These are phyloP conservation scores for Aspergillus sp. DNA, from an alignment of 2,329 filamentous ascomycete species.

Conservation along the genomic window DNA sequence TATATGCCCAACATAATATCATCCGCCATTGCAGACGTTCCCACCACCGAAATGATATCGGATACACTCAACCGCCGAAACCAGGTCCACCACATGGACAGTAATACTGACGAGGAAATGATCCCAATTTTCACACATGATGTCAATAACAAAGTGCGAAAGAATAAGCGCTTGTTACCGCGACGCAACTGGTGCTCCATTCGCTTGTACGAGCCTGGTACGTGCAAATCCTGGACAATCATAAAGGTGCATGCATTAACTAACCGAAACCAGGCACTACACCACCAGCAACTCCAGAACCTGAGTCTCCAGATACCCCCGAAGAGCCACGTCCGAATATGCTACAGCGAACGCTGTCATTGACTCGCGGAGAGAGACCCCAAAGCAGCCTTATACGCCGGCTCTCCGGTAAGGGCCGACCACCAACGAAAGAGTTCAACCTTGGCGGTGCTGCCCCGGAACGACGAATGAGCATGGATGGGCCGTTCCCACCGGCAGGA, in stretches of 20 bases:
- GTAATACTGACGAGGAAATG: constrained; percentile 88
- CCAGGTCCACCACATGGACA: constrained; percentile 65
- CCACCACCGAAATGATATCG: constrained; percentile 81
- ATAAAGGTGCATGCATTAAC: neutral
- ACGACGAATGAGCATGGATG: constrained; percentile 39
- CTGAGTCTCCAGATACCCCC: constrained; percentile 39
- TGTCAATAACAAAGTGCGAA: constrained; percentile 83
- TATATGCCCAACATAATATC: constrained; percentile 97
- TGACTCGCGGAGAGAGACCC: constrained; percentile 56
- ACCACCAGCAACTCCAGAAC: constrained; percentile 65
- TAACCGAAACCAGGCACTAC: constrained; percentile 64
- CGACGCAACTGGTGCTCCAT: constrained; percentile 97
- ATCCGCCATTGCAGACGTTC: constrained; percentile 90
- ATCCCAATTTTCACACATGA: constrained; percentile 89
- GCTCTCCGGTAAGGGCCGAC: constrained; percentile 46
- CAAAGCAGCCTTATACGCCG: constrained; percentile 46
- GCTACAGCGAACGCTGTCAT: constrained; percentile 61
- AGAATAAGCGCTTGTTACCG: constrained; percentile 86
- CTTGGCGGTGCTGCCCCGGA: constrained; percentile 22
- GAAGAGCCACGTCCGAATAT: constrained; percentile 35
- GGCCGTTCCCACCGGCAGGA: constrained; percentile 29
- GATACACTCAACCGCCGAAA: constrained; percentile 94
- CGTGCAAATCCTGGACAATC: constrained; percentile 16
- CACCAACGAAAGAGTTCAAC: constrained; percentile 42
- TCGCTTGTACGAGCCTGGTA: constrained; percentile 74